Evolutionary conservation across 306 rosid species (phyloP).

Genomic region (Glycyrrhiza uralensis): DNA sequence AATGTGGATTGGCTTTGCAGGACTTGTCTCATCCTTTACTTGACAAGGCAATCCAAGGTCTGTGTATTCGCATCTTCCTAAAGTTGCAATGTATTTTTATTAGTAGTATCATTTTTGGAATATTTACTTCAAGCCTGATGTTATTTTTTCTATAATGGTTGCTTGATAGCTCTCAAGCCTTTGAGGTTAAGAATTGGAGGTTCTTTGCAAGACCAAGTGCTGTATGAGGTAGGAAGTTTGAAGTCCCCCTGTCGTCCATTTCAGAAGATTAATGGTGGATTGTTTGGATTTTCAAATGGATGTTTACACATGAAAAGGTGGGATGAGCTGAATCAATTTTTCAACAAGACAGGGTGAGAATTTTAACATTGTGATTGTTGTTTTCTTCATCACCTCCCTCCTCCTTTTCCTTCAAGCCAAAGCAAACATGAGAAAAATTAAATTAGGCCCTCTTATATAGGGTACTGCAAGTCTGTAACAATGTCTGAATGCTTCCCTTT

Average conservation of each 20-base stretch:
- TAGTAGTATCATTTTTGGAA: conserved; percentile 3
- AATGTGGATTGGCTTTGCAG: conserved; percentile 54
- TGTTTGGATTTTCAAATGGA: conserved; percentile 92
- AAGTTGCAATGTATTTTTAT: neutral
- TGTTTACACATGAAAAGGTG: conserved; percentile 86
- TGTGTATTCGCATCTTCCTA: conserved; percentile 23
- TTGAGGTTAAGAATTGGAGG: conserved; percentile 96
- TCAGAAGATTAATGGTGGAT: conserved; percentile 56
- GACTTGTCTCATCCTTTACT: conserved; percentile 79
- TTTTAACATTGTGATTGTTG: conserved; percentile 16
- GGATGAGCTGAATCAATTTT: conserved; percentile 88
- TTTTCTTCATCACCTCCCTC: conserved; percentile 8
- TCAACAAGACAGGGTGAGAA: conserved; percentile 72
- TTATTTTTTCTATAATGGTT: conserved; percentile 32
- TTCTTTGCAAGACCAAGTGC: conserved; percentile 85
- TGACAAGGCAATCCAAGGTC: conserved; percentile 81
- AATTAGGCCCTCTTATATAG: conserved; percentile 8
- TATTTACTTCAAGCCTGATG: conserved; percentile 11
- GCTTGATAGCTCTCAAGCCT: conserved; percentile 70
- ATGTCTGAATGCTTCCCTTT: too few relatives aligned
- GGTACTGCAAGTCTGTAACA: neutral
- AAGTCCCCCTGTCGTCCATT: conserved; percentile 73
- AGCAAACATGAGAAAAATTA: neutral
- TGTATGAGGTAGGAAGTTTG: conserved; percentile 68
- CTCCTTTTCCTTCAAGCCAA: neutral